Base-by-base conservation (phyloP, 345 rosid genomes). In the Combretum micranthum region DNA sequence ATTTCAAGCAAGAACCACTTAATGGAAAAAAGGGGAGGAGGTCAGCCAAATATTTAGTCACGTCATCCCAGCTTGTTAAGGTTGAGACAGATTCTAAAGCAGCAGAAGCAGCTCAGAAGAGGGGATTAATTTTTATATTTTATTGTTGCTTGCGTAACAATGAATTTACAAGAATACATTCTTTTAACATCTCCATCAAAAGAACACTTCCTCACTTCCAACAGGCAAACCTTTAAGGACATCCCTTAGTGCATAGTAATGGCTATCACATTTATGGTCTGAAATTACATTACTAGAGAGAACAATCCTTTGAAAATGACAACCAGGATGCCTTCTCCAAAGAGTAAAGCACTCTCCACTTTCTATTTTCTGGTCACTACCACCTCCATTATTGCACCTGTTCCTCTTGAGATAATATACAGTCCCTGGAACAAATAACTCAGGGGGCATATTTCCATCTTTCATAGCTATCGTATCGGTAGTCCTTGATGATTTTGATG, bases 191-290 rank as follows among this genome's bases (percentile, higher is more conserved):
- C 42, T 17, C 15, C 45, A 74, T 51, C 57, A 52, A 64, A 87
- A 82, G 57, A 85, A 66, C 56, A 26, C 66, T 47, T 84, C 88
- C 17, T 74, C 72, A 17, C 51, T 46, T 48, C 77, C 67, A 52
- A 58, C 59, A 1, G 95, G 84, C 67, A 89, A 72, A 47, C 87
- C 85, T 80, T 93, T 93, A 20, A 85, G 83, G 17, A 87, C 95
- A 63, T 93, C 99, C 68, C 99, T 64, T 13, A 93, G 65, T 1
- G 96, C 97, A 4, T 73, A 80, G 74, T 80, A 82, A 71, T 93
- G 99, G 76, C 83, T 83, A 64, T 85, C 97, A 37, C 97, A 93
- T 71, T 79, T 85, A 65, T 93, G 99, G 62, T 90, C 96, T 10
- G 87, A 80, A 58, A 89, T 79, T 65, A 93, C 64, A 74, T 87